Evolutionary conservation across 1,284 basidiomycete genomes (phyloP).

Genomic region (Phellopilus nigrolimitatus): DNA sequence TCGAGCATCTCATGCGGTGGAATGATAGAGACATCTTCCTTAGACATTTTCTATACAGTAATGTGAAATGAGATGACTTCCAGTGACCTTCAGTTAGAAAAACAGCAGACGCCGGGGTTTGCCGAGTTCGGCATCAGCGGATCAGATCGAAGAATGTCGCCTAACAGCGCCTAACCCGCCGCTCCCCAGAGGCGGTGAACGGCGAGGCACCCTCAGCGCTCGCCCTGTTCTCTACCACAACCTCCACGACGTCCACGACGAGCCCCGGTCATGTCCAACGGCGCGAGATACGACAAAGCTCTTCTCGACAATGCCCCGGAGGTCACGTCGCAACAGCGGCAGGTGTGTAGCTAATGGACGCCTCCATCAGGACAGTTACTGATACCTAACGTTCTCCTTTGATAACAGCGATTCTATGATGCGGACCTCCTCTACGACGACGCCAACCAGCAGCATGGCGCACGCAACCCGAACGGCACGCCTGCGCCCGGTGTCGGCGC

Average conservation of each 20-base stretch:
- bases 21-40: slow-evolving; percentile 23
- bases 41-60: too few relatives aligned
- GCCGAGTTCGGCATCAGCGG: neutral
- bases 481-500: neutral
- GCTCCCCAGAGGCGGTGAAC: slow-evolving; percentile 1
- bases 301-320: slow-evolving; percentile 34
- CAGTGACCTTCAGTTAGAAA: neutral
- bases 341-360: slow-evolving; percentile 28
- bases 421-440: slow-evolving; percentile 14
- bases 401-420: slow-evolving; percentile 19
- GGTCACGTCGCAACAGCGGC: slow-evolving; percentile 33
- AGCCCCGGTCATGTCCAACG: slow-evolving; percentile 13
- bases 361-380: neutral
- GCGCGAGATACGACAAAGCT: slow-evolving; percentile 31
- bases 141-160: too few relatives aligned
- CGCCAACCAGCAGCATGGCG: neutral
- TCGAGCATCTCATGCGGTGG: slow-evolving; percentile 38
- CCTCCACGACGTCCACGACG: slow-evolving; percentile 8
- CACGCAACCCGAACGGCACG: neutral
- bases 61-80: neutral
- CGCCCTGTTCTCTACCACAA: too few relatives aligned
- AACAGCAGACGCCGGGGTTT: neutral
- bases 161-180: too few relatives aligned
- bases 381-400: neutral
- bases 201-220: too few relatives aligned